phyloP scores from a whole-genome alignment of 2,329 filamentous ascomycete species.

The Penicillium sp. region DNA sequence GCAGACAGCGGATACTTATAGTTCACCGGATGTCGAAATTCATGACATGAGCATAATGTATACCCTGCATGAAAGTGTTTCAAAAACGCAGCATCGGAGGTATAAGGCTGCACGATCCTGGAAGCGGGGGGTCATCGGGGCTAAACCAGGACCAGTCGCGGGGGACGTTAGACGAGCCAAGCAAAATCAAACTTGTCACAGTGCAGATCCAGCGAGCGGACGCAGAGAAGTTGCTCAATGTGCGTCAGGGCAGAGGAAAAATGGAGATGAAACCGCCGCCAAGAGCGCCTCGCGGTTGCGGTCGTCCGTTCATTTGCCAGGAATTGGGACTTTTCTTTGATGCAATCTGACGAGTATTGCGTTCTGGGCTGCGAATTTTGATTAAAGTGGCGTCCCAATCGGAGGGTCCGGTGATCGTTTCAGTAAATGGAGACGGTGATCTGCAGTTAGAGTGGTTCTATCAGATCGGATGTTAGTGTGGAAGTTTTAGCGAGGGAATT shows the following conservation, averaged over 20 bases:
- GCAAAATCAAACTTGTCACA: not conserved
- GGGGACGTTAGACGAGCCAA: constrained; percentile 3
- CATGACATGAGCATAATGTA: not conserved
- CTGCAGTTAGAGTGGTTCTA: not conserved
- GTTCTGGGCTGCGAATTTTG: not conserved
- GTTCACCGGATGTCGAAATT: not conserved
- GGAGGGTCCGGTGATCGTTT: not conserved
- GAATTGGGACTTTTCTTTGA: not conserved
- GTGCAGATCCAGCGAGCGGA: not conserved
- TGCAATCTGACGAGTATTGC: not conserved
- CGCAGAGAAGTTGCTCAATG: not conserved
- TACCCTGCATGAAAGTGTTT: constrained; percentile 1
- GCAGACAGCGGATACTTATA: not conserved
- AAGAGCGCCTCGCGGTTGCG: constrained; percentile 11
- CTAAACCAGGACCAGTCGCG: not conserved
- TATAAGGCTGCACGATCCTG: not conserved
- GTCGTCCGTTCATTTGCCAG: constrained; percentile 4
- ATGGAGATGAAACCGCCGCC: constrained; percentile 5
- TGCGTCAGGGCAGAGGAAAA: not conserved
- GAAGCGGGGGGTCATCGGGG: not conserved
- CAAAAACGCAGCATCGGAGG: not conserved
- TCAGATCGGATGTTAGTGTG: too few relatives aligned
- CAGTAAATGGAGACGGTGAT: not conserved
- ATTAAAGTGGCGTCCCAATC: not conserved
- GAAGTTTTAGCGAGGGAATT: not conserved